Evolutionary conservation across 768 basidiomycete genomes (phyloP).

Genomic region (Collybiopsis luxurians): DNA sequence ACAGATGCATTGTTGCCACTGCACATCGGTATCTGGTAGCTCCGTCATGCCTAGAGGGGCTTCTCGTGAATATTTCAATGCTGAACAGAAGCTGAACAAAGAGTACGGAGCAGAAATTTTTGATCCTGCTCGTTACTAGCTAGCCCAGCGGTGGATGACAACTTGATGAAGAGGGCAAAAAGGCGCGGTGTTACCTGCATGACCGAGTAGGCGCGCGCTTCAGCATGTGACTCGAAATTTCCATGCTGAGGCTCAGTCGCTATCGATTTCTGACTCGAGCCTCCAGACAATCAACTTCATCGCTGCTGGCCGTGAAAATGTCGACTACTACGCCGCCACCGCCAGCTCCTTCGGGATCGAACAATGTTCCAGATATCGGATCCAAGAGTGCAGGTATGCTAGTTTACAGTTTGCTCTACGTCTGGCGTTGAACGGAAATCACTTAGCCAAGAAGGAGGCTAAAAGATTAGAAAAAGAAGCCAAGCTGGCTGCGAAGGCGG

Average conservation of each 20-base stretch:
- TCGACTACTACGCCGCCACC: not conserved
- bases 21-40: too few relatives aligned
- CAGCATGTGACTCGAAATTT: constrained; percentile 2
- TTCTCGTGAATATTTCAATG: too few relatives aligned
- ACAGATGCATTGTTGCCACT: too few relatives aligned
- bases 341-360: not conserved
- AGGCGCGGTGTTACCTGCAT: too few relatives aligned
- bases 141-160: too few relatives aligned
- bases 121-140: too few relatives aligned
- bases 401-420: not conserved
- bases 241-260: not conserved
- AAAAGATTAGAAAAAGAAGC: constrained; percentile 79
- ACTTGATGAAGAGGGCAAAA: too few relatives aligned
- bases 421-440: not conserved
- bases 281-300: not conserved
- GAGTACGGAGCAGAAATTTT: too few relatives aligned
- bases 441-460: constrained; percentile 79
- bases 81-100: too few relatives aligned
- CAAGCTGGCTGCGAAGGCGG: constrained; percentile 69
- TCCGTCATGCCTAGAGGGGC: too few relatives aligned
- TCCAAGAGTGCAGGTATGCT: constrained; percentile 41
- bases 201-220: not conserved
- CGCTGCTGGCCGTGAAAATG: not conserved
- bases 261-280: constrained; percentile 8
- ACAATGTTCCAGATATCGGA: constrained; percentile 15